Percentiles rank a stretch among this genome's conserved stretches.
These are phyloP conservation scores for Dalbergia cultrata DNA, from an alignment of 306 rosid species.

Conservation along the genomic window DNA sequence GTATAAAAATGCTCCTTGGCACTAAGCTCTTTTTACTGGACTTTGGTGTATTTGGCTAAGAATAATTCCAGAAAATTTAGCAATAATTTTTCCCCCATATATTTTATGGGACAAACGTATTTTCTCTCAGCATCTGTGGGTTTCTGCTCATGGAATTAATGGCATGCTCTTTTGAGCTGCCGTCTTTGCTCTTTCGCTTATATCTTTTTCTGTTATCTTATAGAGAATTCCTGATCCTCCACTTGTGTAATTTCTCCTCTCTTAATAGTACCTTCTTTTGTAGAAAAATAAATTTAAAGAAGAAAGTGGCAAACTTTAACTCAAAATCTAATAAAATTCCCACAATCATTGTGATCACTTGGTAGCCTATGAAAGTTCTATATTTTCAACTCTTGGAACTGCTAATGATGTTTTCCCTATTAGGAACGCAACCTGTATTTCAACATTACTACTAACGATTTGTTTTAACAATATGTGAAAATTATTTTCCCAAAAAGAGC, in stretches of 20 bases:
- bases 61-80: conserved; percentile 3
- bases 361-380: background rate
- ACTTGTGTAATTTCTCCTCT: background rate
- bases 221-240: background rate
- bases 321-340: background rate
- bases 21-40: conserved; percentile 9
- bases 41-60: conserved; percentile 35
- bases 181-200: background rate
- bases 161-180: conserved; percentile 12
- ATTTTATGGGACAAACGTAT: conserved; percentile 1
- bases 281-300: conserved; percentile 1
- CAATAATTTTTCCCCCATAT: background rate
- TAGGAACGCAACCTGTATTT: background rate
- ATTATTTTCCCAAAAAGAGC: conserved; percentile 1
- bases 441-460: background rate
- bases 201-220: background rate
- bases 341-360: background rate
- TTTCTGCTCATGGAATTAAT: conserved; percentile 10
- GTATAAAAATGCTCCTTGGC: background rate
- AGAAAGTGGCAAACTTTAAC: background rate
- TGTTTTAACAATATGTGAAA: background rate
- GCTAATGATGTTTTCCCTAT: background rate
- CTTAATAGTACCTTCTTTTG: background rate
- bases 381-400: conserved; percentile 4
- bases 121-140: background rate